Percentiles rank a stretch among this genome's conserved stretches.
phyloP scores from a whole-genome alignment of 1,284 basidiomycete species.

The Leccinum pallidistipes region DNA sequence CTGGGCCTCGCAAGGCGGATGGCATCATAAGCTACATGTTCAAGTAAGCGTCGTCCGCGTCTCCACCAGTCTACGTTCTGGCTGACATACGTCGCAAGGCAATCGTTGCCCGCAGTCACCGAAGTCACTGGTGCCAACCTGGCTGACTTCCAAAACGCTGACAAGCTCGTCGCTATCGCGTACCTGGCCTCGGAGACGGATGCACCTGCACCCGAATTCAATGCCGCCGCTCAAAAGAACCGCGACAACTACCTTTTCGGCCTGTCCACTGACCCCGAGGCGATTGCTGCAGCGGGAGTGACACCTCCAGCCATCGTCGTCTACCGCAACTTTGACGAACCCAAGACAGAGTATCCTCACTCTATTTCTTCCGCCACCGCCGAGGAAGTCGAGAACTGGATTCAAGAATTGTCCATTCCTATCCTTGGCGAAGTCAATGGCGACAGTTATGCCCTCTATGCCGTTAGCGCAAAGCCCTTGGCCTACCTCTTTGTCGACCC shows the following conservation, averaged over 20 bases:
- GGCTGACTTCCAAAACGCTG: slow-evolving; percentile 85
- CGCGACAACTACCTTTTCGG: slow-evolving; percentile 96
- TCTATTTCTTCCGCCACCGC: slow-evolving; percentile 58
- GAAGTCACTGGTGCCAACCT: slow-evolving; percentile 75
- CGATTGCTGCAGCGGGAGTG: slow-evolving; percentile 71
- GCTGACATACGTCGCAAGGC: slow-evolving; percentile 48
- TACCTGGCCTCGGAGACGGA: slow-evolving; percentile 74
- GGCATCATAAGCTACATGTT: slow-evolving; percentile 98
- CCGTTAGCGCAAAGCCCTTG: slow-evolving; percentile 80
- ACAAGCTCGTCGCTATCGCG: slow-evolving; percentile 90
- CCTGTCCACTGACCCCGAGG: slow-evolving; percentile 70
- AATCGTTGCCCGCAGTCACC: slow-evolving; percentile 93
- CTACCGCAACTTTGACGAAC: slow-evolving; percentile 94
- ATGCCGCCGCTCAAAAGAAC: slow-evolving; percentile 78
- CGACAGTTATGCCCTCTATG: slow-evolving; percentile 93
- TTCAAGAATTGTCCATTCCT: slow-evolving; percentile 85
- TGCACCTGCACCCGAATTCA: slow-evolving; percentile 73
- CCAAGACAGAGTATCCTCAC: slow-evolving; percentile 68
- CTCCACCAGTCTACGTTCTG: neutral
- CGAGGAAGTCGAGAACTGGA: slow-evolving; percentile 73
- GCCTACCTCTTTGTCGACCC: slow-evolving; percentile 96
- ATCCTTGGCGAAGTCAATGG: slow-evolving; percentile 91
- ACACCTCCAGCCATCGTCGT: slow-evolving; percentile 84
- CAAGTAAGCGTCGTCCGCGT: slow-evolving; percentile 65
- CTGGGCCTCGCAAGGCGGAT: slow-evolving; percentile 90